Evolutionary conservation across 345 rosid genomes (phyloP).

Genomic region (Lenwebbia sp.): DNA sequence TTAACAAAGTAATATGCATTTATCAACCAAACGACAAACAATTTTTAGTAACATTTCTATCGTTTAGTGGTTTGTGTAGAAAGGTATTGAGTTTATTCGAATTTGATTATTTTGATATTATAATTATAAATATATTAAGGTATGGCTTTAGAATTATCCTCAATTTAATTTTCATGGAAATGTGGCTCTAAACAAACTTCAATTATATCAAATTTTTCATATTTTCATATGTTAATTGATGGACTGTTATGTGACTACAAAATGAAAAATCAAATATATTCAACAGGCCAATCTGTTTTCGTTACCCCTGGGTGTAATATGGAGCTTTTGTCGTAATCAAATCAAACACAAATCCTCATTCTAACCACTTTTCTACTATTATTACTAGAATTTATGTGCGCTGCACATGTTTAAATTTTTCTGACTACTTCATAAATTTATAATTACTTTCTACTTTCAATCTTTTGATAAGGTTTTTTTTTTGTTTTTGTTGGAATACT

Average conservation of each 20-base stretch:
- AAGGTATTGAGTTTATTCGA: fast-evolving
- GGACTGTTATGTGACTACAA: not conserved
- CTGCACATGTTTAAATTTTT: no score
- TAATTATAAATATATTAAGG: not conserved
- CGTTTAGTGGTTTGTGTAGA: no score
- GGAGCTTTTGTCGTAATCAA: no score
- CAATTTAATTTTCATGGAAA: not conserved
- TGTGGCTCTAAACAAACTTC: not conserved
- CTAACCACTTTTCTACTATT: no score
- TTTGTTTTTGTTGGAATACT: not conserved
- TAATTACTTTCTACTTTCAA: not conserved
- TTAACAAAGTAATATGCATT: no score
- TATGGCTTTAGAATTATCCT: not conserved
- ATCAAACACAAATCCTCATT: not conserved
- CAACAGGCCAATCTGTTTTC: not conserved
- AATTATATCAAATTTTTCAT: not conserved
- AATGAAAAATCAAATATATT: not conserved
- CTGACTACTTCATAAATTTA: not conserved
- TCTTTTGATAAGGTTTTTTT: not conserved
- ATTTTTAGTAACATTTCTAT: no score
- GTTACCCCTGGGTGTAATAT: not conserved
- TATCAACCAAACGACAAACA: not conserved
- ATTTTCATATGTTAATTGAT: not conserved
- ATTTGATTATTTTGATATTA: no score
- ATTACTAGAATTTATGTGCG: no score